These are phyloP conservation scores for Dryadomyces quercivorus DNA, from an alignment of 2,329 filamentous ascomycete species.

Conservation along the genomic window DNA sequence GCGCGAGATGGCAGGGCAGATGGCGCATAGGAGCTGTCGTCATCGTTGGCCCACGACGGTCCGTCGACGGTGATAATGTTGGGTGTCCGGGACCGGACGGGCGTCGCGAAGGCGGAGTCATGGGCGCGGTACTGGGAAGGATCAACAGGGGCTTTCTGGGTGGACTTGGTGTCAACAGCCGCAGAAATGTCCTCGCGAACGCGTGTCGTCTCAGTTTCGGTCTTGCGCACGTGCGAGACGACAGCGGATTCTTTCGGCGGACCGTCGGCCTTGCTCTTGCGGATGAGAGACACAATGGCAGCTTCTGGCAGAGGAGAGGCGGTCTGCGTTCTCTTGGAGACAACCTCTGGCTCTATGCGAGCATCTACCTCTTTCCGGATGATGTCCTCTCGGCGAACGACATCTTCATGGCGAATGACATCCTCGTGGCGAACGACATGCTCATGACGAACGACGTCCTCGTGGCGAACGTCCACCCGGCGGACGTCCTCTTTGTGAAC, in stretches of 20 bases:
- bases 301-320: neutral
- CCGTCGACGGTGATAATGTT: slow-evolving; percentile 11
- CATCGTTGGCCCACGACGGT: slow-evolving; percentile 11
- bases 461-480: too few relatives aligned
- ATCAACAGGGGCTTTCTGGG: slow-evolving; percentile 25
- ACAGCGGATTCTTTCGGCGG: neutral
- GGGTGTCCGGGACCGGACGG: slow-evolving; percentile 30
- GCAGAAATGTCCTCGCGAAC: neutral
- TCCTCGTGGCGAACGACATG: too few relatives aligned
- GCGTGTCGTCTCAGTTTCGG: neutral
- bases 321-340: neutral
- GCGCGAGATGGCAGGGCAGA: neutral
- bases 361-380: too few relatives aligned
- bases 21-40: slow-evolving; percentile 16
- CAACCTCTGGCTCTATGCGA: too few relatives aligned
- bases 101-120: slow-evolving; percentile 37
- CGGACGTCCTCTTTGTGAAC: too few relatives aligned
- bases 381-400: too few relatives aligned
- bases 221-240: neutral
- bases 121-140: slow-evolving; percentile 47
- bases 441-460: too few relatives aligned
- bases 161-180: neutral
- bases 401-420: too few relatives aligned
- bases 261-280: neutral
- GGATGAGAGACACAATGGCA: neutral